Evolutionary conservation across 1,284 basidiomycete genomes (phyloP), one percentile per base, ranked within the genome.

Genomic region (Pyrrhoderma noxium): DNA sequence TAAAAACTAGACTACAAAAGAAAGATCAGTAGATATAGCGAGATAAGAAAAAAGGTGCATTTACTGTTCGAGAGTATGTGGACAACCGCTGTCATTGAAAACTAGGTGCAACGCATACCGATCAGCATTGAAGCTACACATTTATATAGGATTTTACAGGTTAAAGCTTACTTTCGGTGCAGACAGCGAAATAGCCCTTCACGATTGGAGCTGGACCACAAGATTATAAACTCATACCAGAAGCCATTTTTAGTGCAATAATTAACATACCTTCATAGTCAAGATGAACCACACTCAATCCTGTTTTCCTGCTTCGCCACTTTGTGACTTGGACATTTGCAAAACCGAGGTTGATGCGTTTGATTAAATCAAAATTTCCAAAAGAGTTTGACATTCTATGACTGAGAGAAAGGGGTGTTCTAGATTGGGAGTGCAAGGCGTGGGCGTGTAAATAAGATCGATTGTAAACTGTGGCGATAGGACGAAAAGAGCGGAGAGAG

Each of bases 31-130:
- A 43, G 52, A 56, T 47, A 13, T 37, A 16, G 53, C 9, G 39
- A 31, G 16, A 9, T 53, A 43, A 37, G 2, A 45, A 21, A 25
- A 5, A 14, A 38, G 27, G 18, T 36, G 19, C 23, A 39, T 27
- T 61, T 61, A 88, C 89, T 95, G 93, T 69, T 96, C 93, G 41
- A 97, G 72, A 0, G 93, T 96, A 64, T 97, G 93, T 0, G 93
- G 93, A 61, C 92, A 87, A 38, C 93, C 93, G 44, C 82, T 89
- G 65, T 96, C 93, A 68, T 95, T 77, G 67, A 95, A 94, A 62
- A 94, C 89, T 91, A 41, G 5, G 14, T 31, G 45, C 36, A 19
- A 18, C 1, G 11, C 7, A 47, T 21, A 43, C 21, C 48, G n/a
- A 45, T 58, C 52, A 53, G 49, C 46, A 44, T 42, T 25, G 35